Evolutionary conservation across 2,329 filamentous ascomycete genomes (phyloP).

Genomic region (Chrysosporium keratinophilum): DNA sequence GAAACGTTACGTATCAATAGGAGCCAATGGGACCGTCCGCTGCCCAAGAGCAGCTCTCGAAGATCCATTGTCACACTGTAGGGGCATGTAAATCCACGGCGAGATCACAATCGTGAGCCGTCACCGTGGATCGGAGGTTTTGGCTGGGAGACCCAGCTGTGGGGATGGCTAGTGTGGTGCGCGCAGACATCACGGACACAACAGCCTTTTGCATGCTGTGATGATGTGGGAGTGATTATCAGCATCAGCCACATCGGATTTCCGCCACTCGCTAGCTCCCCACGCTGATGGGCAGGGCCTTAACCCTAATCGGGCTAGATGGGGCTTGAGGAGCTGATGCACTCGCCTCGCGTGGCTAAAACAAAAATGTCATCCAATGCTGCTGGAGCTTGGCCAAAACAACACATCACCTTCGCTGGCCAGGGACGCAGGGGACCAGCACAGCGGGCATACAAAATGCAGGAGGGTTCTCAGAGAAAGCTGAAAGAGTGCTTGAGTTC

Average conservation of each 20-base stretch:
- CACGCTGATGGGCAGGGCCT: constrained; percentile 1
- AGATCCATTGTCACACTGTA: constrained; percentile 1
- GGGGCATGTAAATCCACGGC: constrained; percentile 9
- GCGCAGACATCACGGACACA: background rate
- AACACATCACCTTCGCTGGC: constrained; percentile 8
- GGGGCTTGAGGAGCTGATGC: constrained; percentile 15
- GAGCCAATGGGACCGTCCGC: constrained; percentile 1
- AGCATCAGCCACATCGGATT: constrained; percentile 12
- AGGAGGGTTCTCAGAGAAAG: constrained; percentile 2
- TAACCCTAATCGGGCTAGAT: constrained; percentile 2
- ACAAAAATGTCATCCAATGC: constrained; percentile 7
- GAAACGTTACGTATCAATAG: constrained; percentile 3
- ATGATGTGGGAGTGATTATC: background rate
- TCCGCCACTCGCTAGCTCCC: constrained; percentile 13
- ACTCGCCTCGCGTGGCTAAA: constrained; percentile 16
- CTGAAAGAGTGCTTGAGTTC: constrained; percentile 1
- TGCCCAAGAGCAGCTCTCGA: background rate
- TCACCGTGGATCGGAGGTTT: background rate
- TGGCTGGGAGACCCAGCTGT: constrained; percentile 3
- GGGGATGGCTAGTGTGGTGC: constrained; percentile 1
- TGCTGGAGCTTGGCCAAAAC: constrained; percentile 3
- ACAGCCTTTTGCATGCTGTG: background rate
- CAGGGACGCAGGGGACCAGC: constrained; percentile 2
- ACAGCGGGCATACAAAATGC: constrained; percentile 1
- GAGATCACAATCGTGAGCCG: constrained; percentile 4